These are phyloP conservation scores for Leccinum subgranulosum DNA, from an alignment of 768 basidiomycete species.

Conservation along the genomic window DNA sequence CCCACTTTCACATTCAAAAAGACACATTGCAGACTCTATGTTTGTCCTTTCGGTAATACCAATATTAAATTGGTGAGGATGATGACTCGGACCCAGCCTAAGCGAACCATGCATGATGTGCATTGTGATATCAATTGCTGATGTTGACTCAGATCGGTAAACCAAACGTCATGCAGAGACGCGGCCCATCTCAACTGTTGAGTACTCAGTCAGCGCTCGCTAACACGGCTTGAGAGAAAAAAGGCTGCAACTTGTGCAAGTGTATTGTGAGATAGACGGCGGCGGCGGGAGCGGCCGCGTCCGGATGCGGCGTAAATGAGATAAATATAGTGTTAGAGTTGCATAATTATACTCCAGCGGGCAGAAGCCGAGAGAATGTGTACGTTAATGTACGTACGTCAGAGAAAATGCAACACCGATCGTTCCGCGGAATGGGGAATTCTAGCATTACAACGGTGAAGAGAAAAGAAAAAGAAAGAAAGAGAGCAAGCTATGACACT, in stretches of 20 bases:
- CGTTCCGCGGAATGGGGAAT: background rate
- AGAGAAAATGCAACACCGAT: background rate
- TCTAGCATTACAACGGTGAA: background rate
- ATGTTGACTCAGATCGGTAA: background rate
- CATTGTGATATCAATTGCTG: background rate
- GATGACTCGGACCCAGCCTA: background rate
- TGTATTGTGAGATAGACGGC: background rate
- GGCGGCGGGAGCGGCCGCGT: background rate
- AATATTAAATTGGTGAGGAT: too few species aligned
- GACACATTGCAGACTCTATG: too few species aligned
- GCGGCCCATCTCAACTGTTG: background rate
- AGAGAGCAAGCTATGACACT: background rate
- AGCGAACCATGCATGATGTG: background rate
- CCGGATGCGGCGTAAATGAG: background rate
- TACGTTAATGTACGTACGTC: background rate
- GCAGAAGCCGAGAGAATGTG: background rate
- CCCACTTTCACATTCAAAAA: too few species aligned
- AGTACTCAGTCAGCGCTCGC: background rate
- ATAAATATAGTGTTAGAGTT: background rate
- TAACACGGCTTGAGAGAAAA: background rate
- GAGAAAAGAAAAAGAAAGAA: background rate
- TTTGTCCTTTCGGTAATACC: too few species aligned
- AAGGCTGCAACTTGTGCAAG: too few species aligned
- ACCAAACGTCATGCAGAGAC: too few species aligned
- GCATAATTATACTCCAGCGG: background rate